Evolutionary conservation across 2,329 filamentous ascomycete genomes (phyloP), one percentile per base, ranked within the genome.

Genomic region (Venturia nashicola): DNA sequence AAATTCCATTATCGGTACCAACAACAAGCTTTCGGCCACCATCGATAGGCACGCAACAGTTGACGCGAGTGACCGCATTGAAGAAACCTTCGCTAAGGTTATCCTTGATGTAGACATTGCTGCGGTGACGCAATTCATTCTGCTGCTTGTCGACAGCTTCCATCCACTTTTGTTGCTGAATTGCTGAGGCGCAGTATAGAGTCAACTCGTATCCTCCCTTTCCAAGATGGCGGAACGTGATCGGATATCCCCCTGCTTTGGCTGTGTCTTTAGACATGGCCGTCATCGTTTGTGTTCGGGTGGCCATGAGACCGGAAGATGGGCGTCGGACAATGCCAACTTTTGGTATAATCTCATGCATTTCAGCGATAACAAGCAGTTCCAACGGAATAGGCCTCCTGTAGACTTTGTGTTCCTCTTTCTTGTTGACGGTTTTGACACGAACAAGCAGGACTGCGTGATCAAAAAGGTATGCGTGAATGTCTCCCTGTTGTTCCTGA

Each of bases 41-140:
- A 77, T 99, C 93, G 91, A 93, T 92, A 43, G 94, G 94, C 62
- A 94, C 90, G 69, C 95, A 89, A 73, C 94, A 96, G 72, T 97
- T 97, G 74, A 99, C 91, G 68, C 90, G 85, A 74, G 96, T 96
- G 46, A 85, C 84, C 32, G 88, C 84, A 70, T 90, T 93, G 78
- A 97, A 95, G 81, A 96, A 97, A 69, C 91, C 87, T 65, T 94
- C 91, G 66, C 91, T 91, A 36, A 88, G 76, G 63, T 86, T 81
- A 0, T 82, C 83, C 76, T 87, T 86, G 43, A 83, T 86, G 71
- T 86, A 88, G 71, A 88, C 86, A 69, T 86, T 87, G 75, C 85
- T 87, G 57, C 85, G 78, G 69, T 92, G 88, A 68, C 91, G 85
- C 65, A 99, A 81, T 67, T 89, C 89, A 70, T 90, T 86, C 75